Conservation (phyloP, 163 green algal genomes). For the Chlorella variabilis region DNA sequence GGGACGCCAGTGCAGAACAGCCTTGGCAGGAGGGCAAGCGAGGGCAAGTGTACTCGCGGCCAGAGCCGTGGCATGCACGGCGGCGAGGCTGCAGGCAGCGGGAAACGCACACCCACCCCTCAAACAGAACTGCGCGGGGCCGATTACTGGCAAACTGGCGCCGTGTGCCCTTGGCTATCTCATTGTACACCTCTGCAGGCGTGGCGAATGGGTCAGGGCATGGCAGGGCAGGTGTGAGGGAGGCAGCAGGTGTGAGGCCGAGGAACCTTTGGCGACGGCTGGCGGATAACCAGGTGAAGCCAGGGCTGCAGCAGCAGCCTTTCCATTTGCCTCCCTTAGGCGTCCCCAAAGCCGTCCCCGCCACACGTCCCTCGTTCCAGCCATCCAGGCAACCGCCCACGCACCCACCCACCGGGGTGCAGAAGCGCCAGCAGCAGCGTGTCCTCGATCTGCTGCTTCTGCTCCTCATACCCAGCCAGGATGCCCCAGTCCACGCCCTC, state of each 20-base stretch:
- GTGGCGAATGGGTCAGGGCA: background rate
- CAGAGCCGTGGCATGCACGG: too few relatives aligned
- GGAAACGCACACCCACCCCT: too few relatives aligned
- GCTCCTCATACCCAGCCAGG: constrained; percentile 77
- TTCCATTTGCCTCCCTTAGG: too few relatives aligned
- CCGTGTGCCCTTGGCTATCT: constrained; percentile 70
- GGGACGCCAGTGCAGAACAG: too few relatives aligned
- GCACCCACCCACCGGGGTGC: constrained; percentile 49
- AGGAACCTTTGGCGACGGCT: too few relatives aligned
- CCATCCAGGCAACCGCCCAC: background rate
- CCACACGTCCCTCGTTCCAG: background rate
- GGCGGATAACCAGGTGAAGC: background rate
- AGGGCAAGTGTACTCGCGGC: too few relatives aligned
- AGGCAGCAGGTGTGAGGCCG: too few relatives aligned
- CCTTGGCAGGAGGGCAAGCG: too few relatives aligned
- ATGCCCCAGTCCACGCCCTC: constrained; percentile 69
- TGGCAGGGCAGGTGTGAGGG: too few relatives aligned
- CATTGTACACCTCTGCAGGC: constrained; percentile 68
- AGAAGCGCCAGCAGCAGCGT: constrained; percentile 88
- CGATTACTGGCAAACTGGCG: constrained; percentile 59
- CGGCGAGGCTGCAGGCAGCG: too few relatives aligned
- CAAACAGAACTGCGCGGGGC: constrained; percentile 91
- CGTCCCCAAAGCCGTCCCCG: too few relatives aligned
- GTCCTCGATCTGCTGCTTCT: constrained; percentile 93
- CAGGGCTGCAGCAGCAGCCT: background rate